Evolutionary conservation across 169 alveolate genomes (phyloP).

Genomic region (Eimeria tenella): DNA sequence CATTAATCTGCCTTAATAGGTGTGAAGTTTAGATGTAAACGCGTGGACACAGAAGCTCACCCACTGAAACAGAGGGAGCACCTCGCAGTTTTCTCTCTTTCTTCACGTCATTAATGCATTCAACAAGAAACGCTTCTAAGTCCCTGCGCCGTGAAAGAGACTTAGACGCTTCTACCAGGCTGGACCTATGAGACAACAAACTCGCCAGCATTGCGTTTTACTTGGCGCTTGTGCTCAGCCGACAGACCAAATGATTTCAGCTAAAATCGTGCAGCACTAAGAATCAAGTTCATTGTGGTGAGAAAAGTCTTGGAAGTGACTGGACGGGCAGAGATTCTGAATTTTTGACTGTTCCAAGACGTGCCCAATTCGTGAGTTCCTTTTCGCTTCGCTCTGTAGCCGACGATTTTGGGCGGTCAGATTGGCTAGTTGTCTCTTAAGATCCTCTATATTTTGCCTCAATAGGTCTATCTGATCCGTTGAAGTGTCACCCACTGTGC

Average conservation of each 20-base stretch:
- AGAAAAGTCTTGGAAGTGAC: no score
- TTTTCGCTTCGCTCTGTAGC: constrained; percentile 54
- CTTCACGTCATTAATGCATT: constrained; percentile 49
- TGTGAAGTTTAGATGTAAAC: no score
- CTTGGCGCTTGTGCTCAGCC: no score
- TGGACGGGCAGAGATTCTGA: no score
- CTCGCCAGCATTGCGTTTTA: no score
- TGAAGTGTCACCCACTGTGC: background rate
- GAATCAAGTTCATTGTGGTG: no score
- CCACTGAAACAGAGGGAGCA: constrained; percentile 11
- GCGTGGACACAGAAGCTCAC: background rate
- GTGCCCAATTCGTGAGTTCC: constrained; percentile 4
- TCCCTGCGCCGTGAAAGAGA: constrained; percentile 46
- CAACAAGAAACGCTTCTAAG: constrained; percentile 37
- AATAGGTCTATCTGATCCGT: background rate
- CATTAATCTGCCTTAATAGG: no score
- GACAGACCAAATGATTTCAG: no score
- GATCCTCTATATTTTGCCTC: background rate
- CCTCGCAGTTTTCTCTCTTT: constrained; percentile 48
- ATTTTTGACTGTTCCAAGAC: background rate
- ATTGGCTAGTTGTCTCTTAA: constrained; percentile 5
- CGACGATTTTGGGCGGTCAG: constrained; percentile 53
- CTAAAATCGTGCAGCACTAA: no score
- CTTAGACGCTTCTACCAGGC: constrained; percentile 50
- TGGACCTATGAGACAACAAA: constrained; percentile 10